Evolutionary conservation across 495 filamentous ascomycete genomes (phyloP).

Genomic region (Corynascus novoguineensis): DNA sequence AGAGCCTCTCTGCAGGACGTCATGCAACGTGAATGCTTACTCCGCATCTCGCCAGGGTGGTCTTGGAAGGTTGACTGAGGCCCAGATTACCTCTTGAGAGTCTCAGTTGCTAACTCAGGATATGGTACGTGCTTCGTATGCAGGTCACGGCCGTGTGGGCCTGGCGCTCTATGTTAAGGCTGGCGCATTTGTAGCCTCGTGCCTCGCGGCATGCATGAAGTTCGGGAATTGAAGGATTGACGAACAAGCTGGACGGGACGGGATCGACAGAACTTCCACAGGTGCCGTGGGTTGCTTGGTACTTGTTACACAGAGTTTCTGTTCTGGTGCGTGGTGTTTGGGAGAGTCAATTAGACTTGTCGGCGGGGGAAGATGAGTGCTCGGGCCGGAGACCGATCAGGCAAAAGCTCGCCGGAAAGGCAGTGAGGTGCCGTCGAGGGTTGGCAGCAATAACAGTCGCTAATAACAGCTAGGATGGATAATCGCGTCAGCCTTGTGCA

Average conservation of each 20-base stretch:
- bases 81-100: no score
- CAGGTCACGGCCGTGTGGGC: neutral
- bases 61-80: neutral
- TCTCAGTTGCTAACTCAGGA: no score
- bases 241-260: slow-evolving; percentile 5
- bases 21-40: neutral
- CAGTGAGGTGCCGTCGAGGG: neutral
- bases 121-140: neutral
- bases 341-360: neutral
- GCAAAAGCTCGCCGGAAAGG: neutral
- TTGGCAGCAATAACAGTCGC: neutral
- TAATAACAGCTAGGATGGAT: neutral
- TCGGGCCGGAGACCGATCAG: neutral
- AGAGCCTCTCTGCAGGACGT: neutral
- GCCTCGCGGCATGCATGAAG: neutral
- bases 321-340: neutral
- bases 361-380: neutral
- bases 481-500: neutral
- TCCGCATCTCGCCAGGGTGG: neutral
- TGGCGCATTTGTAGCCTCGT: neutral
- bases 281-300: neutral
- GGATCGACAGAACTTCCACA: neutral
- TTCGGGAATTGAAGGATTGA: neutral
- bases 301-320: neutral
- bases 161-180: neutral